Conservation (phyloP, 305 asterid species). For the Salvia sclarea region DNA sequence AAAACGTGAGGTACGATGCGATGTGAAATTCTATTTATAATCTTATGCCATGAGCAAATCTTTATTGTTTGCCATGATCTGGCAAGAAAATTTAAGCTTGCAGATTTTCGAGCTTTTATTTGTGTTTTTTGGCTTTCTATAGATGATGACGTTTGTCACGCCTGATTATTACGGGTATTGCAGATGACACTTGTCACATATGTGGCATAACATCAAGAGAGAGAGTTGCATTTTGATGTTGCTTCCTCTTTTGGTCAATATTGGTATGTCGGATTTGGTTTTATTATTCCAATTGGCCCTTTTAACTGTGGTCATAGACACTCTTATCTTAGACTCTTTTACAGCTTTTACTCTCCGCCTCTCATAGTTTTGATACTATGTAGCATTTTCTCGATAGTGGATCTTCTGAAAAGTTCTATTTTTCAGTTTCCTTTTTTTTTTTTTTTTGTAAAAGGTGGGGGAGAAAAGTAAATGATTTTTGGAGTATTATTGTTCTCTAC, state of each 20-base stretch:
- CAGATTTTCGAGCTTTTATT: not conserved
- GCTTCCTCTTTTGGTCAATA: not conserved
- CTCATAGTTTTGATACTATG: constrained; percentile 5
- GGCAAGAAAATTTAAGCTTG: not conserved
- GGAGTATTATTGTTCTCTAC: not conserved
- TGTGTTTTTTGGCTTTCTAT: not conserved
- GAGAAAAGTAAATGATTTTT: not conserved
- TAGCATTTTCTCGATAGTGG: not conserved
- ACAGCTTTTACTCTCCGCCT: constrained; percentile 28
- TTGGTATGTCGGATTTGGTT: not conserved
- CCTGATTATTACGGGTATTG: too few species aligned
- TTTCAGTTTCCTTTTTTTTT: too few species aligned
- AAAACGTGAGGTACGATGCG: constrained; percentile 3
- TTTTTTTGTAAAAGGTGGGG: not conserved
- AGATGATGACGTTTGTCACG: not conserved
- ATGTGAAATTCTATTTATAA: not conserved
- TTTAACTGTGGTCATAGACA: constrained; percentile 5
- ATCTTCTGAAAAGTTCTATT: not conserved
- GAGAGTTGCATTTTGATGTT: not conserved
- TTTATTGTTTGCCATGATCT: constrained; percentile 10
- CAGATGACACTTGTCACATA: not conserved
- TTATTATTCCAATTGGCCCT: not conserved
- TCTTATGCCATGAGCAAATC: constrained; percentile 3
- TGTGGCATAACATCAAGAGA: not conserved
- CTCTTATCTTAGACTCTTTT: not conserved